phyloP scores from a whole-genome alignment of 2,329 filamentous ascomycete species.

The Teratosphaeria destructans region DNA sequence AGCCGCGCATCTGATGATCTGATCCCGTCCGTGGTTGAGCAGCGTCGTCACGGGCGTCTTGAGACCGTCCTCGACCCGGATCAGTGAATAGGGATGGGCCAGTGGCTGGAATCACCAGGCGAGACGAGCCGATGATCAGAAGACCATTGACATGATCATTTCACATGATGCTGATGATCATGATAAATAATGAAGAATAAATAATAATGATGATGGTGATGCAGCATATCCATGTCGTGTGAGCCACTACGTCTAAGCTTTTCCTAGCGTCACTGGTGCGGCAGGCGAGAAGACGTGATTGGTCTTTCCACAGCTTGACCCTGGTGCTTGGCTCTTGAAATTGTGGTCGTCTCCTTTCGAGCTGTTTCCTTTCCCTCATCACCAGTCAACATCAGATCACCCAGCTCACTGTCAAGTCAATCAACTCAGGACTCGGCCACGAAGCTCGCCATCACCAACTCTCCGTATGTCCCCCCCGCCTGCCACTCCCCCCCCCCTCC shows the following conservation, averaged over 20 bases:
- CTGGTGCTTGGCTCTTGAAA: neutral
- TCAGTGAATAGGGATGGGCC: too few species aligned
- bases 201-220: neutral
- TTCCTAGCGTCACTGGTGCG: neutral
- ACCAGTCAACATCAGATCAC: conserved; percentile 12
- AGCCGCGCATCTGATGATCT: neutral
- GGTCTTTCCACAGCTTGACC: neutral
- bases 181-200: neutral
- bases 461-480: conserved; percentile 18
- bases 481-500: neutral
- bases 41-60: too few species aligned
- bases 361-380: conserved; percentile 17
- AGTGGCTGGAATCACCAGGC: too few species aligned
- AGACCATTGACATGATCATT: neutral
- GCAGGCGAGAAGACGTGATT: neutral
- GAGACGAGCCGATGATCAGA: too few species aligned
- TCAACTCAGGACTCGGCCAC: conserved; percentile 24
- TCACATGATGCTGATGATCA: neutral
- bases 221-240: neutral
- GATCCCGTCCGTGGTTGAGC: neutral
- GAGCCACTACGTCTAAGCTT: neutral
- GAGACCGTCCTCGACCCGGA: too few species aligned
- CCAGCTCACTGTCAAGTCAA: conserved; percentile 12
- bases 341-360: conserved; percentile 4
- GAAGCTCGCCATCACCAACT: conserved; percentile 43